These are phyloP conservation scores for Fusarium transvaalense DNA, from an alignment of 2,329 filamentous ascomycete species.

Conservation along the genomic window DNA sequence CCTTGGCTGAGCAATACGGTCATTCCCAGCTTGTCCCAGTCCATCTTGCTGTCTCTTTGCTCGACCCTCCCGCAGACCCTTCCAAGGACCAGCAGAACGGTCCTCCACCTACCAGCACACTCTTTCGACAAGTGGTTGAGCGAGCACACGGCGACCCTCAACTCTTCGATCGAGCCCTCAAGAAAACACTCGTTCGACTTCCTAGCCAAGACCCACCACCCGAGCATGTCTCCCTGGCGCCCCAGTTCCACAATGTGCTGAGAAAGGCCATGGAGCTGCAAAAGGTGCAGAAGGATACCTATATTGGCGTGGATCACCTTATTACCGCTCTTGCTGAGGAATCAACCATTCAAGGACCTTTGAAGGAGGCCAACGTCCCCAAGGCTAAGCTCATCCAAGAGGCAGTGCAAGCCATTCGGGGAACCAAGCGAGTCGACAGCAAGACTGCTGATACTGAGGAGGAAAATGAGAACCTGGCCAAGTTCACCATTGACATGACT, in stretches of 20 bases:
- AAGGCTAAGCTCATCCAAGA: constrained; percentile 91
- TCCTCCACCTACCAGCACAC: constrained; percentile 74
- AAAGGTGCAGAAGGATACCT: constrained; percentile 97
- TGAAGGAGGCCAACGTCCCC: constrained; percentile 90
- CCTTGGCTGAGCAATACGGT: constrained; percentile 87
- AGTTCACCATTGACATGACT: constrained; percentile 99
- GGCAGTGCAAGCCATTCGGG: constrained; percentile 91
- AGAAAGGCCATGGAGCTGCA: constrained; percentile 89
- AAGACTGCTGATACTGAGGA: constrained; percentile 94
- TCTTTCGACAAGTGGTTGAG: constrained; percentile 95
- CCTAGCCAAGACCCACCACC: constrained; percentile 96
- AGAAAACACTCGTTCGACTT: constrained; percentile 90
- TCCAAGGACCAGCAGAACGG: constrained; percentile 88
- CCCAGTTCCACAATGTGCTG: constrained; percentile 84
- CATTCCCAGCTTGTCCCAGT: constrained; percentile 92
- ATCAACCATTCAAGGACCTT: constrained; percentile 74
- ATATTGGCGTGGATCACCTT: constrained; percentile 93
- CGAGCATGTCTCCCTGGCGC: constrained; percentile 85
- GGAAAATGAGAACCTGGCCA: constrained; percentile 95
- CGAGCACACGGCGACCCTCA: constrained; percentile 93
- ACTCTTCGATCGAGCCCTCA: constrained; percentile 86
- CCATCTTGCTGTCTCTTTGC: constrained; percentile 86
- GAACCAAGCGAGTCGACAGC: constrained; percentile 92
- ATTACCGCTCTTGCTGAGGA: constrained; percentile 90
- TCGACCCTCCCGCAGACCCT: constrained; percentile 79